Conservation (phyloP, 1,284 basidiomycete species). For the Lentinula novae-zelandiae region DNA sequence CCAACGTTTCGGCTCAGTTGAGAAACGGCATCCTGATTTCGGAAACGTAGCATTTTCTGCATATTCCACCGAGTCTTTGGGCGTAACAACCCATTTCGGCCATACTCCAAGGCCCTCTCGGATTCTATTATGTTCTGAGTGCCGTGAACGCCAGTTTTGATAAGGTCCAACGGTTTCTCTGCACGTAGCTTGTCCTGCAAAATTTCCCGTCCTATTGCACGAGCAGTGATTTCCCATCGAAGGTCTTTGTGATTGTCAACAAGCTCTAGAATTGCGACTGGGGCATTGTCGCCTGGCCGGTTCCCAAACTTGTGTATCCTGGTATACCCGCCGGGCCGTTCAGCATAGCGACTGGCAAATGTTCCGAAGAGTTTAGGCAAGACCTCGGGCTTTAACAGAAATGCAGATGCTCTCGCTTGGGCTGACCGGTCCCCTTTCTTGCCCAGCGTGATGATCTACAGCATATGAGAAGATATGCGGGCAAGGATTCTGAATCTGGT, state of each 20-base stretch:
- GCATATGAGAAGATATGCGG: background rate
- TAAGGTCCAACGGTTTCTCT: slow-evolving; percentile 39
- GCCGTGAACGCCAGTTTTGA: slow-evolving; percentile 47
- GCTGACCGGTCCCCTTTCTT: slow-evolving; percentile 75
- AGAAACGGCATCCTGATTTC: slow-evolving; percentile 37
- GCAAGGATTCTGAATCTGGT: background rate
- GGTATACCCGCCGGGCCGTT: slow-evolving; percentile 92
- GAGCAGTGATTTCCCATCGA: slow-evolving; percentile 81
- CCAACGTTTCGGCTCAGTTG: slow-evolving; percentile 43
- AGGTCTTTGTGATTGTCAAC: slow-evolving; percentile 94
- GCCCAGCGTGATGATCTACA: slow-evolving; percentile 83
- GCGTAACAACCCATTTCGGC: slow-evolving; percentile 40
- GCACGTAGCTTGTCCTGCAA: slow-evolving; percentile 49
- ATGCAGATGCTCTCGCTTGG: slow-evolving; percentile 64
- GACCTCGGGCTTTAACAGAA: slow-evolving; percentile 69
- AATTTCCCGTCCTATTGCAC: slow-evolving; percentile 79
- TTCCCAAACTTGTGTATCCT: slow-evolving; percentile 89
- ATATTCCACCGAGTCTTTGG: slow-evolving; percentile 66
- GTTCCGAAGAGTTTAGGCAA: slow-evolving; percentile 81
- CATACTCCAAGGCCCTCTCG: slow-evolving; percentile 38
- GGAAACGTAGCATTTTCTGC: slow-evolving; percentile 62
- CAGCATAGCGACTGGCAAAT: slow-evolving; percentile 79
- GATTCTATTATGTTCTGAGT: slow-evolving; percentile 42
- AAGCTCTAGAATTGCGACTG: slow-evolving; percentile 87
- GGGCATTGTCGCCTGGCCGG: slow-evolving; percentile 90